These are phyloP conservation scores for Actinomortierella ambigua DNA, from an alignment of 371 early-diverging fungal genomes.

Conservation along the genomic window DNA sequence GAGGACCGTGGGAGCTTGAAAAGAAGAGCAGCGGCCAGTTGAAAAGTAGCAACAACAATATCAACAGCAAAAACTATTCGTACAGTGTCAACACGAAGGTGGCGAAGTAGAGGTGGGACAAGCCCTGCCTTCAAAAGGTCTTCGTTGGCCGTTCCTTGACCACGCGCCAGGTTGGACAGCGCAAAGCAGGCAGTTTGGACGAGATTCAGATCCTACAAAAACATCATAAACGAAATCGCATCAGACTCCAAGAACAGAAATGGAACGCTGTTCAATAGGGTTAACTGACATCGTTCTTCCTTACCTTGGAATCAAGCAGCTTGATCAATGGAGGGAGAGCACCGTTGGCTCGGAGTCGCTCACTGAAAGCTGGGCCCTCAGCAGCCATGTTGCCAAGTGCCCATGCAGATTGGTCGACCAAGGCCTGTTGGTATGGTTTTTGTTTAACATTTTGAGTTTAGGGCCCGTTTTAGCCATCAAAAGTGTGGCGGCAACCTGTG, in stretches of 20 bases:
- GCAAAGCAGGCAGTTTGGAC: constrained; percentile 81
- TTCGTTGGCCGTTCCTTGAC: constrained; percentile 58
- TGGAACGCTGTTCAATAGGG: background rate
- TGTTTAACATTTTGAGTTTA: too few species aligned
- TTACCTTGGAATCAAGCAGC: constrained; percentile 56
- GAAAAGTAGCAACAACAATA: too few species aligned
- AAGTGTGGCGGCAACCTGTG: constrained; percentile 6
- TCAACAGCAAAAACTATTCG: background rate
- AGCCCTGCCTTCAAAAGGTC: constrained; percentile 54
- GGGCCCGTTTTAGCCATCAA: too few species aligned
- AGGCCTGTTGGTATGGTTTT: constrained; percentile 44
- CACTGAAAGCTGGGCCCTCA: constrained; percentile 64
- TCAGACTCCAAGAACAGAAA: background rate
- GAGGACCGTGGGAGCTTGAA: too few species aligned
- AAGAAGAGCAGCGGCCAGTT: too few species aligned
- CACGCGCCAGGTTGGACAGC: constrained; percentile 74
- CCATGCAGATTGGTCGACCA: constrained; percentile 79
- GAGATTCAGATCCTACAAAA: constrained; percentile 51
- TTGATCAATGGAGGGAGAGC: constrained; percentile 61
- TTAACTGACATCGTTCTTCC: background rate
- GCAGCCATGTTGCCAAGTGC: constrained; percentile 75
- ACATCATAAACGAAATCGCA: background rate
- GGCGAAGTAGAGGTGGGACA: constrained; percentile 48
- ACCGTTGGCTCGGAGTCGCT: constrained; percentile 63
- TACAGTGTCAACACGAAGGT: constrained; percentile 50